Conservation (phyloP, 1,284 basidiomycete genomes). For the Malassezia nana region DNA sequence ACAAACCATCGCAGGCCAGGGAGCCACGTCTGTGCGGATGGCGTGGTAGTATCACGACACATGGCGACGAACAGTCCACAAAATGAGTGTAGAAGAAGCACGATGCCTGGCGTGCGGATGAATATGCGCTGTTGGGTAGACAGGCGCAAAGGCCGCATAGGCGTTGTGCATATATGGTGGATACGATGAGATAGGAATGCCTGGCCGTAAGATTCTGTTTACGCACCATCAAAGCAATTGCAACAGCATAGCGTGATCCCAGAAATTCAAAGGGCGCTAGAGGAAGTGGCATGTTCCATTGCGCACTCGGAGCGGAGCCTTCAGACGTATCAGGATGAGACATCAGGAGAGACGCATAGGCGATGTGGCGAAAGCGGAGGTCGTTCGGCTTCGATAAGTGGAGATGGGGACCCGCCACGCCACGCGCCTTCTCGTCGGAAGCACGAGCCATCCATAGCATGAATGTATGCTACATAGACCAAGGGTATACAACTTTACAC, state of each 20-base stretch:
- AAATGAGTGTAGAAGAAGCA: slow-evolving; percentile 23
- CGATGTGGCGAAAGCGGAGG: not conserved
- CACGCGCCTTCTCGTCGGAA: not conserved
- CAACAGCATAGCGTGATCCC: slow-evolving; percentile 31
- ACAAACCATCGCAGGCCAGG: slow-evolving; percentile 16
- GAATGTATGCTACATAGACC: not conserved
- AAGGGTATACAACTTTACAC: not conserved
- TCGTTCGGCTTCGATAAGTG: not conserved
- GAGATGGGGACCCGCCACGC: not conserved
- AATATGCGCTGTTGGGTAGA: slow-evolving; percentile 20
- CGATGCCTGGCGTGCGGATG: slow-evolving; percentile 29
- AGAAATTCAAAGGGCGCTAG: slow-evolving; percentile 31
- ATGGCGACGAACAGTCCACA: slow-evolving; percentile 21
- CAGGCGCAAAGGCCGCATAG: slow-evolving; percentile 25
- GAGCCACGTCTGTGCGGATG: slow-evolving; percentile 26
- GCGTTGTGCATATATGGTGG: slow-evolving; percentile 39
- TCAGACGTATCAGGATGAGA: not conserved
- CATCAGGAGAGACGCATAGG: not conserved
- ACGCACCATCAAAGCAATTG: slow-evolving; percentile 26
- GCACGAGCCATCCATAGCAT: not conserved
- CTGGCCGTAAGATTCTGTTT: not conserved
- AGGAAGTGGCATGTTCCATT: not conserved
- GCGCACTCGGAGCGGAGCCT: not conserved
- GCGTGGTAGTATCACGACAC: slow-evolving; percentile 16
- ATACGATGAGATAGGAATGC: slow-evolving; percentile 22